Evolutionary conservation across 805 yeast genomes (phyloP).

Genomic region (Sugiyamaella americana): DNA sequence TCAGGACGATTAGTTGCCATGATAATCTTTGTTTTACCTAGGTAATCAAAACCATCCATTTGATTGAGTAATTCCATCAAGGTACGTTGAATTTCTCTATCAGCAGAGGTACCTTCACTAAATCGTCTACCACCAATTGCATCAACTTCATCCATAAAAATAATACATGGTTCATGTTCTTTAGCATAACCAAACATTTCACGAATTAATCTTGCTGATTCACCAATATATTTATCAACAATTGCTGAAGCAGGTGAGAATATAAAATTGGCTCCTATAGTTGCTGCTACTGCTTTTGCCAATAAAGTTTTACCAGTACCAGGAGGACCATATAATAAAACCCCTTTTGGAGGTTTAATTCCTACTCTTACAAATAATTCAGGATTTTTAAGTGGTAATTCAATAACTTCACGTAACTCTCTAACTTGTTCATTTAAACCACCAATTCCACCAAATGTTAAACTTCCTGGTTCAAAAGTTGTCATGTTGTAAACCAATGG

Average conservation of each 20-base stretch:
- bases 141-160: conserved; percentile 97
- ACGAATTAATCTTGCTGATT: conserved; percentile 90
- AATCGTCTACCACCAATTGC: conserved; percentile 98
- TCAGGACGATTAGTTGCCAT: conserved; percentile 99
- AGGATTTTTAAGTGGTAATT: conserved; percentile 93
- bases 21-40: conserved; percentile 94
- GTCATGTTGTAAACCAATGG: conserved; percentile 98
- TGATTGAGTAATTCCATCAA: conserved; percentile 94
- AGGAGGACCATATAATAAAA: conserved; percentile 93
- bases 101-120: conserved; percentile 97
- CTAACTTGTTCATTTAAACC: conserved; percentile 94
- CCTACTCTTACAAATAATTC: conserved; percentile 94
- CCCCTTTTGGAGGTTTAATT: conserved; percentile 98
- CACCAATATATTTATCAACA: conserved; percentile 97
- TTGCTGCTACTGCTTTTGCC: conserved; percentile 98
- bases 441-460: conserved; percentile 91
- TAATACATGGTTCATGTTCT: conserved; percentile 97
- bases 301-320: conserved; percentile 96
- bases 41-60: conserved; percentile 96
- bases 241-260: conserved; percentile 98
- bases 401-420: conserved; percentile 95
- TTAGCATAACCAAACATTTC: conserved; percentile 98
- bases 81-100: conserved; percentile 96
- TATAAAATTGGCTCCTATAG: conserved; percentile 95
- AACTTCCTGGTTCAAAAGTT: conserved; percentile 94